A percentile compares a stretch with the other conserved stretches of the same genome.
phyloP scores from a whole-genome alignment of 2,329 filamentous ascomycete genomes.

The Trichothecium sympodiale region DNA sequence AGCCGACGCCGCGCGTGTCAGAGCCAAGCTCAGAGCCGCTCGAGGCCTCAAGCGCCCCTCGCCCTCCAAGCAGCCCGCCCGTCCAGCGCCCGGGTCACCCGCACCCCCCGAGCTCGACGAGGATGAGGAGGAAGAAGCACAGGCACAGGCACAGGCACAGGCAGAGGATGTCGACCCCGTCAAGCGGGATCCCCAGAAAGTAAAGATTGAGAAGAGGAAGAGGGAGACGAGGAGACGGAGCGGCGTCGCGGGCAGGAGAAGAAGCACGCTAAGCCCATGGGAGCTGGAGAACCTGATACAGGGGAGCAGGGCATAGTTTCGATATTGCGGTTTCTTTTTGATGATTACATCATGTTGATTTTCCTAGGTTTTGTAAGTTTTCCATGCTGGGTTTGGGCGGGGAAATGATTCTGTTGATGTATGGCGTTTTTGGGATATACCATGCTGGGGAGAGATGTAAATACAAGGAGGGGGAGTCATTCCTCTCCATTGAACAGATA shows the following conservation, averaged over 20 bases:
- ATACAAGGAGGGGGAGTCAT: no score
- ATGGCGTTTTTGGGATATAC: conserved; percentile 2
- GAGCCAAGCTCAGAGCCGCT: conserved; percentile 50
- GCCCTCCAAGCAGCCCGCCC: conserved; percentile 4
- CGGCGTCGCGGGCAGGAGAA: conserved; percentile 49
- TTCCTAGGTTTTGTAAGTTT: no score
- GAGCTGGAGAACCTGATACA: conserved; percentile 58
- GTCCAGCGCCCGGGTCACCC: conserved; percentile 4
- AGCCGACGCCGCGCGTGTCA: conserved; percentile 50
- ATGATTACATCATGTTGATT: conserved; percentile 10
- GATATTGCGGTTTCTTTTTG: neutral
- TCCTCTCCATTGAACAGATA: no score
- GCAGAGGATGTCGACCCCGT: conserved; percentile 20
- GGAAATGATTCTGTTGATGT: no score
- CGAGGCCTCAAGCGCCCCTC: conserved; percentile 21
- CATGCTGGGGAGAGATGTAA: no score
- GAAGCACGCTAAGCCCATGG: conserved; percentile 66
- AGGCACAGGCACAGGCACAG: conserved; percentile 3
- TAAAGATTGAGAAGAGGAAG: conserved; percentile 31
- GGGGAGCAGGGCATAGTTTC: conserved; percentile 25
- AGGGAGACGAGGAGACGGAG: conserved; percentile 36
- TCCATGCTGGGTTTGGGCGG: no score
- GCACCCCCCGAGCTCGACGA: conserved; percentile 10
- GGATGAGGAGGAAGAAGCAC: conserved; percentile 2
- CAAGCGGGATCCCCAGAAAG: conserved; percentile 18